Evolutionary conservation across 1,139 yeast species (phyloP), one percentile per base, ranked within the genome.

Genomic region (Hanseniaspora sp.): DNA sequence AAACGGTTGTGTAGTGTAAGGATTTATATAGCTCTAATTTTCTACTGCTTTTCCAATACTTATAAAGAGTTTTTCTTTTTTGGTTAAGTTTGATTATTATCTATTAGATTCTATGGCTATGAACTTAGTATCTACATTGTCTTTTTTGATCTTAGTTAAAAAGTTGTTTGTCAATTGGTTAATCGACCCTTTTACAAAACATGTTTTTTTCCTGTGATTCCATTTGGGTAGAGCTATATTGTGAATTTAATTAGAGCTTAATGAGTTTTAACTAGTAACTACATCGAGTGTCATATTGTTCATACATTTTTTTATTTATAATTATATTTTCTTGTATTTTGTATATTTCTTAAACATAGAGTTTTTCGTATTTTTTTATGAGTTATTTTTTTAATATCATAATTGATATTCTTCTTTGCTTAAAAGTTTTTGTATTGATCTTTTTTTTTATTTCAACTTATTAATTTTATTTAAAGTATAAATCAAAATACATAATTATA

Each of bases 241-340:
- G 38, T 37, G 45, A 48, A 46, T 41, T 48, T 53, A 43, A 51
- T 51, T 51, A 51, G 54, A 51, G 54, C 54, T 51, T 44, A 41
- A 44, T 51, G 34, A 51, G 46, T 41, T 51, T 51, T 51, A 17
- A 44, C 41, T 42, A 44, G 54, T 51, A 51, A 42, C 45, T 51
- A 51, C n/a, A 44, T 37, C 45, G 56, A 54, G 56, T 54, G 56
- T 54, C 56, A 54, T 42, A 54, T 51, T 48, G 40, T 54, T 51
- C 56, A 54, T 28, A 54, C 56, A 54, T 54, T 46, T 54, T 45
- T 7, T 47, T 13, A 38, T 31, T 33, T 28, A 34, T 15, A 11
- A 23, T 7, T 33, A 41, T 13, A 8, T 34, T 9, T 30, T 9
- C 30, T 13, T 53, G 34, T n/a, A 5, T 43, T 7, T 23, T 34